Evolutionary conservation across 139 green algal genomes (phyloP).

Genomic region (Auxenochlorella pyrenoidosa): DNA sequence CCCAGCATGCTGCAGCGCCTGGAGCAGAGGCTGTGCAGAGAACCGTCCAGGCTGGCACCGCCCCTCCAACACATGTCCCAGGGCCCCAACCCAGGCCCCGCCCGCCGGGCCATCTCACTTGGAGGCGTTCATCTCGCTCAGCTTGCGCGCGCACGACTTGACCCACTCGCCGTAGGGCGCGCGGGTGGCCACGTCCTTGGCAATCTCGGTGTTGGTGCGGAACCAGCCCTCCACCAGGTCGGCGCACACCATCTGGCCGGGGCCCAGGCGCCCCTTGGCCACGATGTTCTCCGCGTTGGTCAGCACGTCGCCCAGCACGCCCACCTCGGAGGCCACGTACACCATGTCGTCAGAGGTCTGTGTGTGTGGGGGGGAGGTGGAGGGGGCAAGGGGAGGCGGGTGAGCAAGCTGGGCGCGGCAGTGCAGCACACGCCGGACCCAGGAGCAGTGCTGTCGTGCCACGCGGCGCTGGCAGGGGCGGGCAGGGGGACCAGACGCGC

Average conservation of each 20-base stretch:
- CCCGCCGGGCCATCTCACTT: no score
- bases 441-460: no score
- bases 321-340: constrained; percentile 97
- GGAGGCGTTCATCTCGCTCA: constrained; percentile 64
- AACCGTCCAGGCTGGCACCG: not conserved
- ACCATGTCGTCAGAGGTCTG: constrained; percentile 94
- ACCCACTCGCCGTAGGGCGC: constrained; percentile 94
- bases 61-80: not conserved
- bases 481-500: no score
- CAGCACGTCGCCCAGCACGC: constrained; percentile 93
- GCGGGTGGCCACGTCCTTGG: constrained; percentile 72
- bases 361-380: not conserved
- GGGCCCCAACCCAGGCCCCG: not conserved
- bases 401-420: no score
- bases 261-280: constrained; percentile 94
- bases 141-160: constrained; percentile 47
- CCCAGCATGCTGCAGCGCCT: no score
- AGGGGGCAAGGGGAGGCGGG: no score
- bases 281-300: constrained; percentile 86
- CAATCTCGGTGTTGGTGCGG: constrained; percentile 88
- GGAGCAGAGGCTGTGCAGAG: no score
- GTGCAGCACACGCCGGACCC: no score
- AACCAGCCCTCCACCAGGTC: constrained; percentile 90
- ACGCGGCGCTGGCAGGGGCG: no score
- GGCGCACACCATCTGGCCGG: constrained; percentile 96